A percentile compares a stretch with the other conserved stretches of the same genome.
These are phyloP conservation scores for Multifurca ochricompacta DNA, from an alignment of 768 basidiomycete genomes.

Conservation along the genomic window DNA sequence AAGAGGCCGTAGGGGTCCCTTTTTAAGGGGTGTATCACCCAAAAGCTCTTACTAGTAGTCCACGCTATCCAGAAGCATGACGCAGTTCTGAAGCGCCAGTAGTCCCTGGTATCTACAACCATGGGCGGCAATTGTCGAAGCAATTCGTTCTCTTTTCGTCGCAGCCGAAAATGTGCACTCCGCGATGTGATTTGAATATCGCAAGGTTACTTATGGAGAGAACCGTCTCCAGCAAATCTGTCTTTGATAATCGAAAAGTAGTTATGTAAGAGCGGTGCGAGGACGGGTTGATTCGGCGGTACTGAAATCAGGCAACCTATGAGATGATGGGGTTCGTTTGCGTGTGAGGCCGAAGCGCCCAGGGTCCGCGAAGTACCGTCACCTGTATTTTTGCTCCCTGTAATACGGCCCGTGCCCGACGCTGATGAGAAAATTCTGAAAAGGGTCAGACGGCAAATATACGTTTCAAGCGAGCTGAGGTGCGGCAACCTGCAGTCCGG, in stretches of 20 bases:
- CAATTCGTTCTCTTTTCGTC: constrained; percentile 10
- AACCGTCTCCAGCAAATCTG: neutral
- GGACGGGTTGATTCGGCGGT: constrained; percentile 5
- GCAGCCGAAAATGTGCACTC: constrained; percentile 11
- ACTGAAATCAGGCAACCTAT: constrained; percentile 5
- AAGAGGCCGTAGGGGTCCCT: constrained; percentile 12
- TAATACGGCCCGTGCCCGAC: neutral
- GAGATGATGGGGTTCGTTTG: neutral
- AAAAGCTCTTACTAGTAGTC: constrained; percentile 10
- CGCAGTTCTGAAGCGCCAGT: constrained; percentile 12
- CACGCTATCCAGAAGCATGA: constrained; percentile 15
- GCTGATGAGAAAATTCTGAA: constrained; percentile 8
- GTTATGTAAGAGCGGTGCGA: constrained; percentile 18
- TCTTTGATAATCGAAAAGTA: constrained; percentile 1
- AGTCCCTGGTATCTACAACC: constrained; percentile 7
- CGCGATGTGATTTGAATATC: constrained; percentile 9
- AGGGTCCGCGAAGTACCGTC: neutral
- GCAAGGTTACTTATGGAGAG: constrained; percentile 2
- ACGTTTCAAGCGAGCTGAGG: constrained; percentile 4
- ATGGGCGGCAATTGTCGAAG: constrained; percentile 8
- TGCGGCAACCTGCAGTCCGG: neutral
- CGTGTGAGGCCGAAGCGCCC: constrained; percentile 3
- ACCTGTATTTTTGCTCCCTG: neutral
- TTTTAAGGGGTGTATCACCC: constrained; percentile 19
- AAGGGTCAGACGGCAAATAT: neutral